Percentiles rank a stretch among this genome's conserved stretches.
Conservation (phyloP, 306 rosid species). For the Arachis hypogaea region DNA sequence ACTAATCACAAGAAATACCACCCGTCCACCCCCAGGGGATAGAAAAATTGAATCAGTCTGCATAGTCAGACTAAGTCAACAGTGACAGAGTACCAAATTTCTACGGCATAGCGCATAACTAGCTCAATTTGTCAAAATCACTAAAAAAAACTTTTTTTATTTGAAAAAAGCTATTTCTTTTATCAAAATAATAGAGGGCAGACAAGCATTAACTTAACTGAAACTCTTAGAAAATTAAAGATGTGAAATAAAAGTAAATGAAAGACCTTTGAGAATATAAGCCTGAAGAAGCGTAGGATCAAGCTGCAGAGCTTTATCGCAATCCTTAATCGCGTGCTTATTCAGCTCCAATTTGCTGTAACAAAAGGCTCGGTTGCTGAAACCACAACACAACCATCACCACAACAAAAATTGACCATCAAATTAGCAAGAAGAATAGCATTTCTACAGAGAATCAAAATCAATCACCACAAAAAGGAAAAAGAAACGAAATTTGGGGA, state of each 20-base stretch:
- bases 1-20: background rate
- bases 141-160: background rate
- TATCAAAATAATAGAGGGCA: too few species aligned
- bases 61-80: slow-evolving; percentile 38
- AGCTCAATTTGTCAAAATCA: slow-evolving; percentile 1
- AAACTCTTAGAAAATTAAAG: too few species aligned
- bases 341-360: slow-evolving; percentile 82
- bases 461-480: background rate
- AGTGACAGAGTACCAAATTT: slow-evolving; percentile 12
- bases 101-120: slow-evolving; percentile 23
- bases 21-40: background rate
- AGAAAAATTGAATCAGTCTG: slow-evolving; percentile 8
- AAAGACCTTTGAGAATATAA: slow-evolving; percentile 70
- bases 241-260: background rate
- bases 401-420: slow-evolving; percentile 28
- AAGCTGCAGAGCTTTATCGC: slow-evolving; percentile 71
- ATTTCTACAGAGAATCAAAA: background rate
- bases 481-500: slow-evolving; percentile 1
- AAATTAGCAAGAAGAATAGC: background rate
- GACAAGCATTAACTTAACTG: too few species aligned
- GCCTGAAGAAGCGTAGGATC: slow-evolving; percentile 69
- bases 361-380: slow-evolving; percentile 83
- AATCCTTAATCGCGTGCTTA: slow-evolving; percentile 81
- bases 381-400: slow-evolving; percentile 26
- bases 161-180: too few species aligned